A percentile compares a stretch with the other conserved stretches of the same genome.
Evolutionary conservation across 257 asterid species (phyloP).

Genomic region (Solanum commersonii): DNA sequence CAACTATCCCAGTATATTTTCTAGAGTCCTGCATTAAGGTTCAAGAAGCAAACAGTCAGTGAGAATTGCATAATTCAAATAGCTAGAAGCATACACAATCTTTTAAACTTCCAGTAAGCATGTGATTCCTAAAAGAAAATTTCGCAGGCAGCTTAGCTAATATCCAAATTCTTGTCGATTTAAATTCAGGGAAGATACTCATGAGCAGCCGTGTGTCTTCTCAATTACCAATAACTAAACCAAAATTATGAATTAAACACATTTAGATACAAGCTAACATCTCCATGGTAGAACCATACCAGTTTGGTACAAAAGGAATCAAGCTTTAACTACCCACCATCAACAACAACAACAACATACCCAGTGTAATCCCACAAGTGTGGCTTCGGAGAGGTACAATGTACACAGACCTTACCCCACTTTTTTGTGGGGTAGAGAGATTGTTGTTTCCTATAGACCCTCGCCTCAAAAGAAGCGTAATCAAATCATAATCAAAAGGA

Average conservation of each 20-base stretch:
- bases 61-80: not conserved
- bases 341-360: not conserved
- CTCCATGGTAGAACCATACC: not conserved
- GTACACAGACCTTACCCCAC: not conserved
- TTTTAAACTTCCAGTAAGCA: not conserved
- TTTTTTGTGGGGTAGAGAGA: not conserved
- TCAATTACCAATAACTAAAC: not conserved
- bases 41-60: slow-evolving; percentile 6
- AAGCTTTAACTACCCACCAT: not conserved
- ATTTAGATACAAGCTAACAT: not conserved
- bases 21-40: slow-evolving; percentile 60
- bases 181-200: not conserved
- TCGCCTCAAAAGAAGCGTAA: not conserved
- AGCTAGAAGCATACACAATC: not conserved
- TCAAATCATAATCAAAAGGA: not conserved
- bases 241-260: not conserved
- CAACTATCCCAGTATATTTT: slow-evolving; percentile 83
- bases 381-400: not conserved
- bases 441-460: not conserved
- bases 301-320: not conserved
- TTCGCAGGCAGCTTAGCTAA: not conserved
- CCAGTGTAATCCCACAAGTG: not conserved
- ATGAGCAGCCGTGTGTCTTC: not conserved
- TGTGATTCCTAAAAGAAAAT: not conserved
- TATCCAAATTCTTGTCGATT: not conserved